phyloP scores from a whole-genome alignment of 371 early-diverging fungal species.

The Nematocida ironsii region DNA sequence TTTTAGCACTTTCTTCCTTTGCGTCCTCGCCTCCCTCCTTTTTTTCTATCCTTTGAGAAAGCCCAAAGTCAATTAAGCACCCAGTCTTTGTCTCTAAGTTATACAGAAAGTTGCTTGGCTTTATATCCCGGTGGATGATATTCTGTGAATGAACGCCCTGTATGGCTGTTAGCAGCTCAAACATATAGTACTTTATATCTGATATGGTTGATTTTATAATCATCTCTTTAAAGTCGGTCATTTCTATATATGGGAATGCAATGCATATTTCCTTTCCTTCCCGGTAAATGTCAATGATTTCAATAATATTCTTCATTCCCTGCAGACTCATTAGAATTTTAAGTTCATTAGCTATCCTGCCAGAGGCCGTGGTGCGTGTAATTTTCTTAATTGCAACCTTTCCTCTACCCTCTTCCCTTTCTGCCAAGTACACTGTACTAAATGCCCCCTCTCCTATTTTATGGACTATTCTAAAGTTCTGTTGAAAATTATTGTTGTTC shows the following conservation, averaged over 20 bases:
- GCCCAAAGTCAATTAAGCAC: slow-evolving; percentile 88
- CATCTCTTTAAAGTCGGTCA: slow-evolving; percentile 78
- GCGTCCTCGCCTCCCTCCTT: slow-evolving; percentile 8
- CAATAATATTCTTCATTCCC: slow-evolving; percentile 72
- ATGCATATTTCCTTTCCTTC: slow-evolving; percentile 79
- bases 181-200: slow-evolving; percentile 79
- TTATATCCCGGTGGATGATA: slow-evolving; percentile 85
- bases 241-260: slow-evolving; percentile 81
- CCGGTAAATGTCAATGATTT: slow-evolving; percentile 77
- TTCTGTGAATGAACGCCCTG: slow-evolving; percentile 63
- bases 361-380: slow-evolving; percentile 79
- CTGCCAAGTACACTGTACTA: slow-evolving; percentile 86
- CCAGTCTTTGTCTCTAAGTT: slow-evolving; percentile 74
- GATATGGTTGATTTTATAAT: slow-evolving; percentile 66
- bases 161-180: slow-evolving; percentile 75
- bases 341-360: slow-evolving; percentile 82
- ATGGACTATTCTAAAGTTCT: slow-evolving; percentile 58
- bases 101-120: slow-evolving; percentile 91
- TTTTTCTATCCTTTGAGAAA: slow-evolving; percentile 76
- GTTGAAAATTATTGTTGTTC: slow-evolving; percentile 2
- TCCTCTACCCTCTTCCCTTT: slow-evolving; percentile 71
- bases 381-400: slow-evolving; percentile 85
- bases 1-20: slow-evolving; percentile 10
- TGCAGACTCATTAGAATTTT: slow-evolving; percentile 75
- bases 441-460: slow-evolving; percentile 76